phyloP scores from a whole-genome alignment of 2,329 filamentous ascomycete genomes.

The Aspergillus jensenii region DNA sequence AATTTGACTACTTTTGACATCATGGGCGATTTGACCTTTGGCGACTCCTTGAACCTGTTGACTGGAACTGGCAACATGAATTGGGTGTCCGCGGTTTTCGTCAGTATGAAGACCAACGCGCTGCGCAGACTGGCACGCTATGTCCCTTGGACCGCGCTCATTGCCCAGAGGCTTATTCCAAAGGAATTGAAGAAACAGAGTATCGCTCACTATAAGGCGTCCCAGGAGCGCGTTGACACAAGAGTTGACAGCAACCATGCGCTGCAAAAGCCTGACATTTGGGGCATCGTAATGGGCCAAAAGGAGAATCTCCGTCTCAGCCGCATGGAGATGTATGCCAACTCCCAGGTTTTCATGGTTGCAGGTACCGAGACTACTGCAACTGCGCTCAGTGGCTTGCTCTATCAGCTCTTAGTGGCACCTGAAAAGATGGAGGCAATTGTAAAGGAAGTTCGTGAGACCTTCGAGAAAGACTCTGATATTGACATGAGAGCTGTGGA shows the following conservation, averaged over 20 bases:
- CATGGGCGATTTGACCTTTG: slow-evolving; percentile 20
- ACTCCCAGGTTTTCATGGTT: slow-evolving; percentile 34
- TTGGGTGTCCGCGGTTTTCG: slow-evolving; percentile 12
- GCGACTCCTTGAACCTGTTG: slow-evolving; percentile 10
- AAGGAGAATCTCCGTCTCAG: slow-evolving; percentile 10
- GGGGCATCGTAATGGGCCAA: slow-evolving; percentile 13
- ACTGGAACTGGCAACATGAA: slow-evolving; percentile 1
- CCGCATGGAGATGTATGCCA: slow-evolving; percentile 16
- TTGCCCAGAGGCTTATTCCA: slow-evolving; percentile 2
- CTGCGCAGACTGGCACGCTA: slow-evolving; percentile 9
- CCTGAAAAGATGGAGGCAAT: slow-evolving; percentile 39
- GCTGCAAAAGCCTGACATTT: not conserved
- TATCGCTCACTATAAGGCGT: slow-evolving; percentile 5
- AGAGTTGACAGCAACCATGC: not conserved
- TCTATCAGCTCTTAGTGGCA: slow-evolving; percentile 44
- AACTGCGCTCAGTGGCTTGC: slow-evolving; percentile 43
- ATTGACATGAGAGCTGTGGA: slow-evolving; percentile 11
- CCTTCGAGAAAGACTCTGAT: slow-evolving; percentile 14
- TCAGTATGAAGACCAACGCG: slow-evolving; percentile 7
- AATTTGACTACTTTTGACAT: slow-evolving; percentile 17
- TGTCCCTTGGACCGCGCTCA: not conserved
- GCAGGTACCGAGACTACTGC: slow-evolving; percentile 56
- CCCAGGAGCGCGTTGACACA: slow-evolving; percentile 7
- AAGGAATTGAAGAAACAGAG: slow-evolving; percentile 1
- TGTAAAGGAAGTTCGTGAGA: slow-evolving; percentile 40